These are phyloP conservation scores for Fusarium haematococcum DNA, from an alignment of 2,329 filamentous ascomycete species.

Conservation along the genomic window DNA sequence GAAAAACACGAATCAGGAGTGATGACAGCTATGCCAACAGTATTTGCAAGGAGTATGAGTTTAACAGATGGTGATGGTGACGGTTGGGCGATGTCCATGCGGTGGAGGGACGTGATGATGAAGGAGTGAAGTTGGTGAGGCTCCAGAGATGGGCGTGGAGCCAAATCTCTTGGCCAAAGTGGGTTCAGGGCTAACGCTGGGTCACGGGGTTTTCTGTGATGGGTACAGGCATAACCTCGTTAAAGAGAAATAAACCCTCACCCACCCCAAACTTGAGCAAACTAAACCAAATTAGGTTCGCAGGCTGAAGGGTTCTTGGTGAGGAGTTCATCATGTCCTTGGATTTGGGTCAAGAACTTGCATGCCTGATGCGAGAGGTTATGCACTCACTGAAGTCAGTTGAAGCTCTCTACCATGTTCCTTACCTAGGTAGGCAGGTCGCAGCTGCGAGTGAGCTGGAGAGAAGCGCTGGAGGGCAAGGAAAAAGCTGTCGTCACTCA, in stretches of 20 bases:
- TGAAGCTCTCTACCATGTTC: not conserved
- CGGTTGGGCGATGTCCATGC: not conserved
- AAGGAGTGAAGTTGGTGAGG: slow-evolving; percentile 32
- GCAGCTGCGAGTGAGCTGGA: not conserved
- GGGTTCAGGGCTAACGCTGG: slow-evolving; percentile 19
- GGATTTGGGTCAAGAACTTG: not conserved
- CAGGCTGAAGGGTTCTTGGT: slow-evolving; percentile 1
- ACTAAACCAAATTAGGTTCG: slow-evolving; percentile 20
- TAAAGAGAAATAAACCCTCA: slow-evolving; percentile 6
- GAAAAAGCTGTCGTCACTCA: slow-evolving; percentile 28
- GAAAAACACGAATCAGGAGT: not conserved
- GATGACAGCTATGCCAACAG: not conserved
- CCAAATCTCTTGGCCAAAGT: slow-evolving; percentile 25
- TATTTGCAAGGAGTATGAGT: not conserved
- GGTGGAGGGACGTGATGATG: slow-evolving; percentile 32
- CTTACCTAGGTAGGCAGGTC: not conserved
- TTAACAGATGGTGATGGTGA: not conserved
- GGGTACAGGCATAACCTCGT: slow-evolving; percentile 19
- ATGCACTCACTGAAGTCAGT: not conserved
- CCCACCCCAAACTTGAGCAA: not conserved
- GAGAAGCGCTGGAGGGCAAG: not conserved
- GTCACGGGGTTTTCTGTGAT: not conserved
- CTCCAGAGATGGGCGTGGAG: slow-evolving; percentile 21
- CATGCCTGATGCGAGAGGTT: not conserved
- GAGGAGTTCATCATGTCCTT: not conserved